Conservation (phyloP, 2,329 filamentous ascomycete genomes). For the Penicillium expansum region DNA sequence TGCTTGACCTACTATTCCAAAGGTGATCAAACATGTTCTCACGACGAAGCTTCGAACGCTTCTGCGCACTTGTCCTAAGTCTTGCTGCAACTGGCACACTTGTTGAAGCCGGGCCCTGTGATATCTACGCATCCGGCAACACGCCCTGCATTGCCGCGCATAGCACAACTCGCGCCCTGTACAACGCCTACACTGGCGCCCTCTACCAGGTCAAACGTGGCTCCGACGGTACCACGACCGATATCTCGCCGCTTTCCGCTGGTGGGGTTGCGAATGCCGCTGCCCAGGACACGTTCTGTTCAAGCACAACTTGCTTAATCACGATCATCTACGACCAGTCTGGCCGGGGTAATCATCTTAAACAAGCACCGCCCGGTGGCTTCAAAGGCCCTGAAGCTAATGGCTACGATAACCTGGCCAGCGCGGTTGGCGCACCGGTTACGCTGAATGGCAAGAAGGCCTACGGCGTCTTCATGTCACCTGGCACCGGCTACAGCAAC, state of each 20-base stretch:
- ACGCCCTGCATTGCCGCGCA: constrained; percentile 65
- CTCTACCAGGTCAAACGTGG: constrained; percentile 61
- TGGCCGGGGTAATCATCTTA: constrained; percentile 60
- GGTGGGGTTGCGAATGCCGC: constrained; percentile 63
- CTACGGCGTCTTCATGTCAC: constrained; percentile 62
- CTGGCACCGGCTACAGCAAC: constrained; percentile 63
- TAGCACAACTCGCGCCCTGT: constrained; percentile 63
- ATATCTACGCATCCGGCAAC: constrained; percentile 58
- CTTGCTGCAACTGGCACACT: constrained; percentile 41
- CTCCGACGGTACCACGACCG: constrained; percentile 49
- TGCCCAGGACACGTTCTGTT: constrained; percentile 61
- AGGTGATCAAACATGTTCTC: constrained; percentile 33
- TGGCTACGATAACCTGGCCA: constrained; percentile 60
- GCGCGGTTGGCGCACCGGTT: constrained; percentile 60
- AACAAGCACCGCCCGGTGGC: constrained; percentile 58
- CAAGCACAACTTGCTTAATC: constrained; percentile 61
- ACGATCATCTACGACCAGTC: constrained; percentile 66
- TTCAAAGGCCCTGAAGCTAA: constrained; percentile 56
- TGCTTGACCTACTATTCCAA: not conserved
- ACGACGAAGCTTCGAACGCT: constrained; percentile 26
- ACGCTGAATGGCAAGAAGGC: constrained; percentile 60
- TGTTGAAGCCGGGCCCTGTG: constrained; percentile 57
- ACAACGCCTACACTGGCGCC: constrained; percentile 51
- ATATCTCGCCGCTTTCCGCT: constrained; percentile 53
- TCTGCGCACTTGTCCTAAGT: constrained; percentile 30